Base-by-base conservation (phyloP, 2,329 filamentous ascomycete species). In the Claviceps maximensis region DNA sequence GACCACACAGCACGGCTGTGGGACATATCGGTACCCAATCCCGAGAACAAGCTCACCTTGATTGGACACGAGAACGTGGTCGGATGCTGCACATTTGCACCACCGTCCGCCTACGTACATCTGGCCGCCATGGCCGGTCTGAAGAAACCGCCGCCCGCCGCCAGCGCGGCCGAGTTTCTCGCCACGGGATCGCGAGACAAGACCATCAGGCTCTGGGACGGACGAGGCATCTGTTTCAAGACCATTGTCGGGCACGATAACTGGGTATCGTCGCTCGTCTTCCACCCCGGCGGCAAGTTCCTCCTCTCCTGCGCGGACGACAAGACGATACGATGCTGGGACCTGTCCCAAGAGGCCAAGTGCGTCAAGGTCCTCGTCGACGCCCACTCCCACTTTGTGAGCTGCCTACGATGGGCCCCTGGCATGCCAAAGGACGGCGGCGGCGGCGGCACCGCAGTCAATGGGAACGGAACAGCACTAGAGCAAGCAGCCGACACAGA, bases 291-390 rank as follows among this genome's bases (percentile, higher is more conserved):
- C 9, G 91, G 91, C 45, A 94, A 91, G 68, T 96, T 93, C 62
- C 76, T 97, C 1, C 71, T 97, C 6, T 90, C 85, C 7, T 87
- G 86, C 21, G 80, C 85, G 17, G 91, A 97, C 65, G 91, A 97
- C 71, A 95, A 93, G 72, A 90, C 88, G 4, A 76, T 97, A 55
- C 78, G 90, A 53, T 96, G 90, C 72, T 97, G 91, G 91, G 91
- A 97, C 71, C 73, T 97, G 27, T 78, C 79, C 27, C 91, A 97
- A 65, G 89, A 95, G 66, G 88, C 87, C 44, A 90, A 89, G 63
- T 91, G 89, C 61, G 89, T 95, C 59, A 91, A 91, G 68, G 83
- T 82, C 0, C 72, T 97, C 17, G 75, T 77, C 40, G 87, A 89
- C 57, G 83, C 82, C 0, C 89, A 95, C 64, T 82, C 78, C 4